phyloP scores from a whole-genome alignment of 768 basidiomycete species.

The Phaffia australis region DNA sequence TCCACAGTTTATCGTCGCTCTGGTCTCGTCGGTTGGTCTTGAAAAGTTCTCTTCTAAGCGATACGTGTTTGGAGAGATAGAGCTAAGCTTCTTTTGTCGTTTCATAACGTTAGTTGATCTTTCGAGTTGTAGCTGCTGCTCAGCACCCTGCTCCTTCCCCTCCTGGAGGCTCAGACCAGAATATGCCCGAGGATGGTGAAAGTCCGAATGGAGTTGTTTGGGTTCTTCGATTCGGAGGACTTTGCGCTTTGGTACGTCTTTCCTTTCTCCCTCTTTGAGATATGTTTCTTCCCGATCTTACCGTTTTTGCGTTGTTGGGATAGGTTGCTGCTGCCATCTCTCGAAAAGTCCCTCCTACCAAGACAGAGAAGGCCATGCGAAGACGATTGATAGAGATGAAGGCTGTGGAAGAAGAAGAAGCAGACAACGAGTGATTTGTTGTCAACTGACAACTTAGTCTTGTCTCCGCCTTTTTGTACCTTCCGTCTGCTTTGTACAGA shows the following conservation, averaged over 20 bases:
- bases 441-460: background rate
- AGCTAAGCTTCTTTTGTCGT: background rate
- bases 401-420: slow-evolving; percentile 53
- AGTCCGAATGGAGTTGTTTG: slow-evolving; percentile 66
- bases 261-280: background rate
- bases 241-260: slow-evolving; percentile 56
- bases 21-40: background rate
- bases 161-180: slow-evolving; percentile 38
- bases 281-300: background rate
- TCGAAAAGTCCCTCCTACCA: slow-evolving; percentile 74
- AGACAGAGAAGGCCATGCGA: slow-evolving; percentile 81
- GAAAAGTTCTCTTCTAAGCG: slow-evolving; percentile 20
- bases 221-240: slow-evolving; percentile 84
- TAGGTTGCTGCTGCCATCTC: slow-evolving; percentile 63
- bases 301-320: slow-evolving; percentile 9
- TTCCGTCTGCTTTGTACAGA: background rate
- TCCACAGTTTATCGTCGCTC: slow-evolving; percentile 79
- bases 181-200: background rate
- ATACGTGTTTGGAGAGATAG: slow-evolving; percentile 8
- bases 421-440: slow-evolving; percentile 6
- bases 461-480: background rate
- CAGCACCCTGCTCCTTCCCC: slow-evolving; percentile 37
- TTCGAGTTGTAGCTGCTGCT: slow-evolving; percentile 59
- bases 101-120: slow-evolving; percentile 46
- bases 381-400: slow-evolving; percentile 69